Base-by-base conservation (phyloP, 495 filamentous ascomycete species). In the Bathelium albidoporum region DNA sequence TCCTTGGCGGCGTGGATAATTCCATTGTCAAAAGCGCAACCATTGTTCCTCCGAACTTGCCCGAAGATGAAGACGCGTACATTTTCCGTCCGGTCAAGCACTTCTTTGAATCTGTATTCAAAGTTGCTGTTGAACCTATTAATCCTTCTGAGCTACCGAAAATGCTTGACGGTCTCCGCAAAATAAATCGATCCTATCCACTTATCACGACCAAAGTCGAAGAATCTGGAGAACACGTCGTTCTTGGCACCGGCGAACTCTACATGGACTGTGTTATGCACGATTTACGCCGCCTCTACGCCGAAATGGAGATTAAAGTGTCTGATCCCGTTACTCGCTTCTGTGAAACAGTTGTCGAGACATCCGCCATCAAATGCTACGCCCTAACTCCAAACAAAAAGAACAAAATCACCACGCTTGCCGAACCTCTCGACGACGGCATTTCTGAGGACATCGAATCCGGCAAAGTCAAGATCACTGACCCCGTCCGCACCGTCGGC, bases 211-310 rank as follows among this genome's bases (percentile, higher is more conserved):
- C 94, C 10, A 97, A 97, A 75, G 94, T 98, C 18, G 94, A 98
- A 70, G 94, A 98, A 73, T 96, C 91, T n/a, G 94, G 94, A 16
- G 94, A 98, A 73, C 94, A 98, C 74, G 85, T 97, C 64, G 83
- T 98, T 45, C 81, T 98, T 24, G 94, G 94, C 22, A 97, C 94
- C 1, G 94, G 94, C 39, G 94, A 98, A 71, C 80, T 98, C 7
- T 97, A 97, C 77, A 97, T 98, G 91, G 94, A 98, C 76, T 97
- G 93, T 71, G 94, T 97, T 32, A 84, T 98, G 36, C 91, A 98
- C 74, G 94, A 98, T 72, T 82, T 98, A 16, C 90, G 94, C 58
- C 82, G 85, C 29, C 79, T 97, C 24, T 98, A 96, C 73, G 91
- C 93, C n/a, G 91, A 97, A 71, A 98, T 98, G 94, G 95, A 98